Conservation (phyloP, 805 yeast genomes). For the Lipomyces starkeyi region DNA sequence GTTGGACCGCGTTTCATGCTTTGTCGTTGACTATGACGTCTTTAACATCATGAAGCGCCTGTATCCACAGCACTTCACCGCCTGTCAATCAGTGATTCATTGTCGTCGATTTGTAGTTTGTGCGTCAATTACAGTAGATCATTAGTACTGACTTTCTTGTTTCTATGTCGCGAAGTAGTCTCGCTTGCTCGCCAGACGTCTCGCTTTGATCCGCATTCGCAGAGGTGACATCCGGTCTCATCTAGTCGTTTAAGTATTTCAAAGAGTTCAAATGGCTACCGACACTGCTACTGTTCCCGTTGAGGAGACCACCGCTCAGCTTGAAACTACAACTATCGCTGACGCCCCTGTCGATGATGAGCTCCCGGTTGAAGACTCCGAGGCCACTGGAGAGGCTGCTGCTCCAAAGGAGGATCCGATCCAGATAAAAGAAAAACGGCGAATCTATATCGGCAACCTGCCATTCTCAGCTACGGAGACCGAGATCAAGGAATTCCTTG, state of each 20-base stretch:
- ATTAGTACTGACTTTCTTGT: not conserved
- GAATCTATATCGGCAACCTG: constrained; percentile 63
- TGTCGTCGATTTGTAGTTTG: not conserved
- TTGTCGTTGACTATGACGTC: not conserved
- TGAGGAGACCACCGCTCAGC: constrained; percentile 12
- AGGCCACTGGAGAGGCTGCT: constrained; percentile 7
- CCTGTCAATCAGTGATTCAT: not conserved
- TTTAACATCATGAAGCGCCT: too few relatives aligned
- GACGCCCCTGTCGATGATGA: constrained; percentile 26
- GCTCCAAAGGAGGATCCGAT: constrained; percentile 25
- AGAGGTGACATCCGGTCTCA: not conserved
- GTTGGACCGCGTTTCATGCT: not conserved
- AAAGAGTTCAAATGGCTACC: constrained; percentile 14
- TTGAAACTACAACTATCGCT: constrained; percentile 24
- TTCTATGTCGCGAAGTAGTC: not conserved
- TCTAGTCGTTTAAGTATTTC: not conserved
- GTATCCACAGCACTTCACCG: not conserved
- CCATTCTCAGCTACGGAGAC: constrained; percentile 59
- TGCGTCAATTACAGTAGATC: not conserved
- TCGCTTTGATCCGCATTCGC: not conserved
- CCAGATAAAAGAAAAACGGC: constrained; percentile 39
- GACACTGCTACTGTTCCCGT: constrained; percentile 18
- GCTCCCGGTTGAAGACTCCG: not conserved
- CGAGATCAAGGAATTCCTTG: constrained; percentile 55
- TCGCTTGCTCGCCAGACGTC: not conserved